These are phyloP conservation scores for Jamesozyma spencerorum DNA, from an alignment of 805 yeast genomes.

Conservation along the genomic window DNA sequence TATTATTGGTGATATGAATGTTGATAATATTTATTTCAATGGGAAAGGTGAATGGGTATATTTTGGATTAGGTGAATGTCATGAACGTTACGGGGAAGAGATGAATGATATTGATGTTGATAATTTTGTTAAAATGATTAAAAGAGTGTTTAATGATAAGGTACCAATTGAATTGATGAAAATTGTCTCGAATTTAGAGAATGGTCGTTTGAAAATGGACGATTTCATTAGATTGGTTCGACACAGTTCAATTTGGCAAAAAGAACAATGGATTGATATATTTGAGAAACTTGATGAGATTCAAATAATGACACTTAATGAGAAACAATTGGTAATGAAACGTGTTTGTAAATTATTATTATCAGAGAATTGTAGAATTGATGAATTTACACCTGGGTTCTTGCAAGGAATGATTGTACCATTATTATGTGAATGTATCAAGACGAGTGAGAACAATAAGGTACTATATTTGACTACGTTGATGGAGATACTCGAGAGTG, in stretches of 20 bases:
- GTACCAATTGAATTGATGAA: neutral
- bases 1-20: conserved; percentile 54
- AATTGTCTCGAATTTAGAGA: neutral
- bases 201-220: conserved; percentile 15
- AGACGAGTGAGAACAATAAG: conserved; percentile 1
- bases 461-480: conserved; percentile 1
- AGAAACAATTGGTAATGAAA: conserved; percentile 36
- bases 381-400: conserved; percentile 31
- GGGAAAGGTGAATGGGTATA: conserved; percentile 74
- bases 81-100: conserved; percentile 21
- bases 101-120: neutral
- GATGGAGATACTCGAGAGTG: too few relatives aligned
- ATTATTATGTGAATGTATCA: conserved; percentile 35
- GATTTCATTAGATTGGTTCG: conserved; percentile 30
- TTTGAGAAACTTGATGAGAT: conserved; percentile 44
- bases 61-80: conserved; percentile 60
- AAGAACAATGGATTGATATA: too few relatives aligned
- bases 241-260: conserved; percentile 24
- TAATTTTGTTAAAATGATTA: neutral
- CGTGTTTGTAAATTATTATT: too few relatives aligned
- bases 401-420: conserved; percentile 61
- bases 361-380: neutral
- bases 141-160: neutral
- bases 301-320: conserved; percentile 42
- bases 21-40: conserved; percentile 53